These are phyloP conservation scores for Penicillium sp. DNA, from an alignment of 2,329 filamentous ascomycete genomes.

Conservation along the genomic window DNA sequence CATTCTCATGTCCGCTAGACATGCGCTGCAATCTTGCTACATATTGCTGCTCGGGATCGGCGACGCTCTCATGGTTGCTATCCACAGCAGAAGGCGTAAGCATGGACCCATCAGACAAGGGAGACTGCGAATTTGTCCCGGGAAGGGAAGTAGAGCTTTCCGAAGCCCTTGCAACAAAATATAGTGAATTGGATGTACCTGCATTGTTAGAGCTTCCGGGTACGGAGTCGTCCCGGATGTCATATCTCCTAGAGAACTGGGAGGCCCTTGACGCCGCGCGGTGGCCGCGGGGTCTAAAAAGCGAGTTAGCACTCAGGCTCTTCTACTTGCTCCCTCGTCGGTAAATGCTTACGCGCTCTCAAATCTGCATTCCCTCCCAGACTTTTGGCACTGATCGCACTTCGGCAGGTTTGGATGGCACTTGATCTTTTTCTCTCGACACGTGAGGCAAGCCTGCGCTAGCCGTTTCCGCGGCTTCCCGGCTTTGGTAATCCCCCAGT, in stretches of 20 bases:
- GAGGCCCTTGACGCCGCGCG: constrained; percentile 34
- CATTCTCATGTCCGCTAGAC: constrained; percentile 25
- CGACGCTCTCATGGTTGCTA: constrained; percentile 28
- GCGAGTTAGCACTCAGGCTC: background rate
- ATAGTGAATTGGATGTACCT: constrained; percentile 32
- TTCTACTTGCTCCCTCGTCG: background rate
- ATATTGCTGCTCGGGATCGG: constrained; percentile 33
- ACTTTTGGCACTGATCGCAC: constrained; percentile 91
- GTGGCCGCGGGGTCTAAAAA: constrained; percentile 39
- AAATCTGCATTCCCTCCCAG: constrained; percentile 81
- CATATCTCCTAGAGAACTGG: constrained; percentile 28
- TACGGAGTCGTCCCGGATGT: constrained; percentile 29
- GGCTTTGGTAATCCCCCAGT: constrained; percentile 93
- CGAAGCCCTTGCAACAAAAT: constrained; percentile 37
- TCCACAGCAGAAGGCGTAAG: constrained; percentile 35
- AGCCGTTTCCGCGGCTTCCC: constrained; percentile 90
- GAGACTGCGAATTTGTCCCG: constrained; percentile 37
- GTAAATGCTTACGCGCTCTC: constrained; percentile 76
- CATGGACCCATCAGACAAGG: constrained; percentile 35
- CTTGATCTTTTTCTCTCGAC: constrained; percentile 96
- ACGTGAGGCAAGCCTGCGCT: constrained; percentile 90
- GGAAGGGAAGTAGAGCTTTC: constrained; percentile 37
- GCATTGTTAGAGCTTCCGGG: constrained; percentile 24
- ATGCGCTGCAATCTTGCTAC: constrained; percentile 28
- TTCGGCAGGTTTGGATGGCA: constrained; percentile 87